phyloP scores from a whole-genome alignment of 208 protist species.

The Trypanosoma rangeli region DNA sequence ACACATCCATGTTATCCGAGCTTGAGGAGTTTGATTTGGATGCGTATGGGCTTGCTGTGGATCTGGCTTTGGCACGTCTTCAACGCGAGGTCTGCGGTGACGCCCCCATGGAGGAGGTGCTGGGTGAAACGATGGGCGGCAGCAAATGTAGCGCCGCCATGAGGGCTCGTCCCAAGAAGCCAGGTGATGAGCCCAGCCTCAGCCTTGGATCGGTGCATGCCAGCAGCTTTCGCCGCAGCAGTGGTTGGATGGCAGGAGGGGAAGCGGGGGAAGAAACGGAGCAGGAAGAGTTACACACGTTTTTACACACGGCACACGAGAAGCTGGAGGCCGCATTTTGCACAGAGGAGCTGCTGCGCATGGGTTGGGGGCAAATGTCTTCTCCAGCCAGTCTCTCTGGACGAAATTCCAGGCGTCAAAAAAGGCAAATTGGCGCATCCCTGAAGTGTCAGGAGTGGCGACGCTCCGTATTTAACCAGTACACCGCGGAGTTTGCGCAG shows the following conservation, averaged over 20 bases:
- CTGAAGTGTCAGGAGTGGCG: neutral
- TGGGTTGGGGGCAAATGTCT: neutral
- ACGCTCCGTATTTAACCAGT: slow-evolving; percentile 2
- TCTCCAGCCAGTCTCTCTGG: neutral
- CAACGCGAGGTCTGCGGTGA: slow-evolving; percentile 24
- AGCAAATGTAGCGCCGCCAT: neutral
- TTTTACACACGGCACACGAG: slow-evolving; percentile 1
- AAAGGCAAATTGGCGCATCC: neutral
- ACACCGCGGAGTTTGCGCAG: neutral
- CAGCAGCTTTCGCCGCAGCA: neutral
- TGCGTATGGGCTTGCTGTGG: slow-evolving; percentile 51
- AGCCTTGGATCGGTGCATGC: neutral
- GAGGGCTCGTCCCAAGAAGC: neutral
- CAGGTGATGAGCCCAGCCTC: neutral
- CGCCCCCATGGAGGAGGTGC: neutral
- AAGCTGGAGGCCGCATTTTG: slow-evolving; percentile 6
- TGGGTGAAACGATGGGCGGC: neutral
- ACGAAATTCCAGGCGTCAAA: neutral
- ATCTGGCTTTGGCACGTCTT: slow-evolving; percentile 46
- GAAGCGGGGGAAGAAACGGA: neutral
- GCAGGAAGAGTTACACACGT: neutral
- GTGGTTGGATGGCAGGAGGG: neutral
- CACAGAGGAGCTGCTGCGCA: neutral
- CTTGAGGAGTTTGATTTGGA: slow-evolving; percentile 48
- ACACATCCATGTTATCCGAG: slow-evolving; percentile 49